Evolutionary conservation across 2,329 filamentous ascomycete genomes (phyloP), one percentile per base, ranked within the genome.

Genomic region (Beauveria brongniartii): DNA sequence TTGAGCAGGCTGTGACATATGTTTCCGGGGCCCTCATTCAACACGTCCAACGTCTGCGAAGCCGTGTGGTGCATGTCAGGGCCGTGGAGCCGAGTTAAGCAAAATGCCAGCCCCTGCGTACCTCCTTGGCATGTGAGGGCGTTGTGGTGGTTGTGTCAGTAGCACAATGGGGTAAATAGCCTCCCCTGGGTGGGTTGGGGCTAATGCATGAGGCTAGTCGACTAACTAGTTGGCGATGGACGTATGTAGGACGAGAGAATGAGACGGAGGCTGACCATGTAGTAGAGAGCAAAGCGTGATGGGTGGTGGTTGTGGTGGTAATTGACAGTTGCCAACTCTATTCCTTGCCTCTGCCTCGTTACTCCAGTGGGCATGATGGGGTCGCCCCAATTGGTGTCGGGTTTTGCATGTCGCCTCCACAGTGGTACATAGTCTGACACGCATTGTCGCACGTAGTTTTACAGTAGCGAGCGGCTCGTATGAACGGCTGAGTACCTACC

Each of bases 31-130:
- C 50, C 40, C 40, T 47, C 26, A 54, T 54, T 30, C 57, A 54
- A 60, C 50, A 60, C 57, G 22, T 41, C 6, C 26, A 53, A 40
- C 43, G 57, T 60, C 57, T 60, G 57, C 20, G 28, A 52, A 54
- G 14, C 40, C 56, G n/a, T 50, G 56, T 22, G 55, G 40, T 47
- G 22, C 26, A 60, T 60, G 57, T 60, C 30, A 41, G 57, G 50
- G 34, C 50, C 57, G 57, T 59, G 57, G 57, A 47, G 58, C 41
- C 58, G 44, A 40, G 22, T 48, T 24, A 41, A 18, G 51, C 26
- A 37, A n/a, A 48, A 34, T 28, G 24, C 51, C 8, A 20, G 30
- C 58, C 28, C 50, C 58, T 44, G 51, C 37, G 30, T 44, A 9
- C 55, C 55, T 50, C 41, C 41, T 55, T 48, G 43, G 57, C 30